Base-by-base conservation (phyloP, 768 basidiomycete genomes). In the Lactifluus subvellereus region DNA sequence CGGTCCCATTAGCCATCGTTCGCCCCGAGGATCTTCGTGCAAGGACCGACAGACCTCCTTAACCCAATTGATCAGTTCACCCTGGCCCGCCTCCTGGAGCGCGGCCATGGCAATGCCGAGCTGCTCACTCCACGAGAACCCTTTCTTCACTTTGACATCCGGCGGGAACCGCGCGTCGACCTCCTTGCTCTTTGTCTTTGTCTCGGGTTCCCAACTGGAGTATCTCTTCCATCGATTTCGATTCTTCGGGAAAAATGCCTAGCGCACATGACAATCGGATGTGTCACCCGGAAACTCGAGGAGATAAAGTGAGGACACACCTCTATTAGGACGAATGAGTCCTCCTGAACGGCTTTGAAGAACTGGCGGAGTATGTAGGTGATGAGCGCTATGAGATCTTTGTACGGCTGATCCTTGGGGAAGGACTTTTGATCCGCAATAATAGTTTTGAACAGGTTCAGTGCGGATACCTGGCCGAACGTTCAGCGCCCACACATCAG, bases 191-290 rank as follows among this genome's bases (percentile, higher is more conserved):
- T 72, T 72, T 71, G 67, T 76, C 68, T 75, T 85, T 66, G 66
- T 67, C 43, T 79, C 78, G 0, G 87, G 85, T 74, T 87, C 80
- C 83, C 85, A 87, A 67, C 86, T 89, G 8, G 90, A 91, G 71
- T 81, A 89, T 69, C 85, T 83, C 74, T 94, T 93, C 89, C 93
- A 94, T 68, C 87, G 78, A 16, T 87, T 85, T 67, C 88, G 82
- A 73, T 91, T 92, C 78, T 91, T 95, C 14, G 92, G 92, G 77
- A 89, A 94, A 79, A 91, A 91, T 9, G 86, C 86, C 91, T 94
- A 27, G 68, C 2, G 13, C 38, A 11, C 32, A 50, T 54, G 57
- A 53, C 65, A 45, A 11, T 6, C 51, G 47, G 22, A 42, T 33
- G 27, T 57, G 27, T 43, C 20, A 18, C 43, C 45, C 45, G 20